Conservation (phyloP, 108 stramenopile species). For the Cyclotella choctawhatcheeana region DNA sequence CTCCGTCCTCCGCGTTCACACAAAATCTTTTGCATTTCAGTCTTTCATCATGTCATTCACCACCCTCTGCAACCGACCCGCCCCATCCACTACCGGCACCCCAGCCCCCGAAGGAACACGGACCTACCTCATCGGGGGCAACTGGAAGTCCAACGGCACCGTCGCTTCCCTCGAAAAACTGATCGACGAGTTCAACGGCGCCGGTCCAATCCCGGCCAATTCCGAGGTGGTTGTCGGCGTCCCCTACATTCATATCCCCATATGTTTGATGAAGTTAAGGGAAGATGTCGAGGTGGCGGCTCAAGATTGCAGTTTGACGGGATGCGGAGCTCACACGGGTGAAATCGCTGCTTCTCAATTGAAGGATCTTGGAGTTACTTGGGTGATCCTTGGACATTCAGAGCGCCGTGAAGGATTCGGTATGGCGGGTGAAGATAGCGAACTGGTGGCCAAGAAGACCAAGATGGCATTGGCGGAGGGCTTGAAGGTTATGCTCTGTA, state of each 20-base stretch:
- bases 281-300: conserved; percentile 86
- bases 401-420: conserved; percentile 96
- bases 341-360: conserved; percentile 90
- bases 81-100: conserved; percentile 51
- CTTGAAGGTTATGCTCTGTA: conserved; percentile 96
- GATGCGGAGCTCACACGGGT: conserved; percentile 96
- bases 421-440: conserved; percentile 92
- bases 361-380: conserved; percentile 94
- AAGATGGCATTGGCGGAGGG: conserved; percentile 96
- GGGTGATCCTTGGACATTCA: conserved; percentile 98
- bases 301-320: conserved; percentile 80
- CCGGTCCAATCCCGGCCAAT: conserved; percentile 86
- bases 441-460: conserved; percentile 93
- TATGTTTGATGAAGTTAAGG: conserved; percentile 64
- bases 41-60: conserved; percentile 28
- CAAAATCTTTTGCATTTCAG: neutral
- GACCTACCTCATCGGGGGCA: conserved; percentile 91
- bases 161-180: conserved; percentile 70
- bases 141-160: conserved; percentile 96
- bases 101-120: conserved; percentile 60
- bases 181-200: conserved; percentile 84
- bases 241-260: conserved; percentile 79
- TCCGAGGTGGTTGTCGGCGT: conserved; percentile 84
- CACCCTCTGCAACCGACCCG: conserved; percentile 46
- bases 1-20: too few species aligned